Evolutionary conservation across 805 yeast species (phyloP), one percentile per base, ranked within the genome.

Genomic region (Candida fluviatilis): DNA sequence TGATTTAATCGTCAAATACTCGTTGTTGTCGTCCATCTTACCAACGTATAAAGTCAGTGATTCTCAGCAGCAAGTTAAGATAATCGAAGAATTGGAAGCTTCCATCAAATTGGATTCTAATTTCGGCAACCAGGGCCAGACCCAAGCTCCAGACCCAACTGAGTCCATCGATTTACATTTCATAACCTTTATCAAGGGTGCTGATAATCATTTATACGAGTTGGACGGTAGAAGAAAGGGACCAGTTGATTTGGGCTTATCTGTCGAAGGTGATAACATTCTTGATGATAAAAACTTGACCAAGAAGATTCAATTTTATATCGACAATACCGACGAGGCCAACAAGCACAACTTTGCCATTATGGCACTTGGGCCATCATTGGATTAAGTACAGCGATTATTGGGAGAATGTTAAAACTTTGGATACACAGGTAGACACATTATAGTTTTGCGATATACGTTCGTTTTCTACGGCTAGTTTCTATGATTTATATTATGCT

Each of bases 161-260:
- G 73, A 66, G 4, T 68, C 66, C 2, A 51, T 63, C 10, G 77
- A 80, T 38, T 66, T 82, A 40, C 99, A 91, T 62, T 91, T 85
- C 54, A 80, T 91, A 18, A 72, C 93, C 4, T 82, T 84, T 50
- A 68, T 84, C 8, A 79, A 75, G 49, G 70, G 73, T 17, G 61
- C 64, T 10, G 71, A 77, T 45, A 76, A 75, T 6, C 76, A 76
- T 41, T 54, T 91, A 15, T 86, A 78, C 51, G 98, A 91, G 60
- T 69, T 91, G 25, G 99, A 91, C 54, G 99, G 99, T 1, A 73
- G 98, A 46, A 71, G 95, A 46, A 60, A 60, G 25, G 93, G 95
- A 0, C 88, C 96, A 0, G 69, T 82, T 25, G 78, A 74, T 42
- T 62, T 88, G 29, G 89, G 73, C 0, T 80, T 4, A 37, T 51